Percentiles rank a stretch among this genome's conserved stretches.
Evolutionary conservation across 768 basidiomycete genomes (phyloP).

Genomic region (Bullera alba): DNA sequence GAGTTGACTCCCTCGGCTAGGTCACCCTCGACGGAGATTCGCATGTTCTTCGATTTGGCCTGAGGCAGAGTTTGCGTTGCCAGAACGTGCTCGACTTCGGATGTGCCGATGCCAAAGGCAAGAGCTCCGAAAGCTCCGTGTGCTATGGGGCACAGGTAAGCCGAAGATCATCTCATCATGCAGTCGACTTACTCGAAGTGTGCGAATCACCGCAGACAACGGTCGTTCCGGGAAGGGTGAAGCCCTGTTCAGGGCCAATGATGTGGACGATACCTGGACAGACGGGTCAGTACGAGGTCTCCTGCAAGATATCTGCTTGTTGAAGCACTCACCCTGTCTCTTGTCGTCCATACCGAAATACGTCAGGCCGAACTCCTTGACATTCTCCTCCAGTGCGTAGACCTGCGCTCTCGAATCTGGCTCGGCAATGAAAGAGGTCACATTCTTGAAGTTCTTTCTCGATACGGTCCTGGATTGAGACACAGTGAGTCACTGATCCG

Average conservation of each 20-base stretch:
- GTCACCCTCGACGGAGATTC: slow-evolving; percentile 75
- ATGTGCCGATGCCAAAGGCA: slow-evolving; percentile 88
- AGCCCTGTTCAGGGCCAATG: slow-evolving; percentile 90
- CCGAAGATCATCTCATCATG: neutral
- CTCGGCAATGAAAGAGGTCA: slow-evolving; percentile 69
- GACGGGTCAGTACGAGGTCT: neutral
- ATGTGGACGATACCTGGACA: slow-evolving; percentile 71
- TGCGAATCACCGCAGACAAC: slow-evolving; percentile 87
- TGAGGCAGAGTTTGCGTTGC: slow-evolving; percentile 85
- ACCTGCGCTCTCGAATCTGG: slow-evolving; percentile 81
- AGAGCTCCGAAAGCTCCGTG: slow-evolving; percentile 90
- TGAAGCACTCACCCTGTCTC: slow-evolving; percentile 62
- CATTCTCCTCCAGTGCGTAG: slow-evolving; percentile 75
- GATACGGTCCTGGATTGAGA: slow-evolving; percentile 55
- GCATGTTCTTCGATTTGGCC: slow-evolving; percentile 85
- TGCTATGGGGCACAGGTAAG: slow-evolving; percentile 49
- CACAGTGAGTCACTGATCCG: neutral
- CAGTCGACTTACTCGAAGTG: slow-evolving; percentile 64
- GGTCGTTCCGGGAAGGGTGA: slow-evolving; percentile 57
- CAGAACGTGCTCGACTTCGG: slow-evolving; percentile 88
- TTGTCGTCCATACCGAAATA: slow-evolving; percentile 87
- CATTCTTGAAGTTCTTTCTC: slow-evolving; percentile 65
- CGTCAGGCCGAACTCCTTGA: slow-evolving; percentile 82
- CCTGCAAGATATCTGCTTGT: neutral
- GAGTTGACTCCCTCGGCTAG: slow-evolving; percentile 72